Percentiles rank a stretch among this genome's conserved stretches.
Evolutionary conservation across 2,329 filamentous ascomycete genomes (phyloP).

Genomic region (Kalaharituber pfeilii): DNA sequence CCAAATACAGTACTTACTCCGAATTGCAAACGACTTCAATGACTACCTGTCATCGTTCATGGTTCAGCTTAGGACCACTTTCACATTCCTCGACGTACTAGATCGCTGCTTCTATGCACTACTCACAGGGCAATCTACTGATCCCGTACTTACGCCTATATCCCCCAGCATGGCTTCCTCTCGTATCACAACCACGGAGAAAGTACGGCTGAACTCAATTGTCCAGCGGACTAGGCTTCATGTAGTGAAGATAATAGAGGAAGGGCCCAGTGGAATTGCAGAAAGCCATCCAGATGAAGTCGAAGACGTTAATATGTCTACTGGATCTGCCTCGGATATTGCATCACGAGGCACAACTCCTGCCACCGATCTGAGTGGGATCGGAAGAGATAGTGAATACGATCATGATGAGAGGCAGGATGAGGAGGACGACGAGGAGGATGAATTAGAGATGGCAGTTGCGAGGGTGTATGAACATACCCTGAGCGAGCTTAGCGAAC

Average conservation of each 20-base stretch:
- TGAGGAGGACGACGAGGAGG: slow-evolving; percentile 5
- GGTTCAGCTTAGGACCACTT: slow-evolving; percentile 2
- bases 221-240: slow-evolving; percentile 17
- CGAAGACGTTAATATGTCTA: not conserved
- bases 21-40: slow-evolving; percentile 18
- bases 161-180: slow-evolving; percentile 2
- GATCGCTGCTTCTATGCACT: slow-evolving; percentile 18
- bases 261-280: slow-evolving; percentile 1
- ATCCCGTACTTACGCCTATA: not conserved
- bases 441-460: slow-evolving; percentile 12
- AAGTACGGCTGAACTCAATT: slow-evolving; percentile 16
- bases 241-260: slow-evolving; percentile 11
- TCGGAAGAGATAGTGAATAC: not conserved
- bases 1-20: slow-evolving; percentile 16
- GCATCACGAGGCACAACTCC: not conserved
- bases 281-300: not conserved
- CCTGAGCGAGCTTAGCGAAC: slow-evolving; percentile 11
- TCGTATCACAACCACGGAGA: slow-evolving; percentile 16
- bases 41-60: slow-evolving; percentile 16
- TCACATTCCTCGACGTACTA: slow-evolving; percentile 14
- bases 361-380: not conserved
- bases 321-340: not conserved
- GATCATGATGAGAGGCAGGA: not conserved
- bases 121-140: slow-evolving; percentile 8
- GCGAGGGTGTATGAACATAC: slow-evolving; percentile 14